A percentile compares a stretch with the other conserved stretches of the same genome.
These are phyloP conservation scores for Clonostachys solani DNA, from an alignment of 2,329 filamentous ascomycete species.

Conservation along the genomic window DNA sequence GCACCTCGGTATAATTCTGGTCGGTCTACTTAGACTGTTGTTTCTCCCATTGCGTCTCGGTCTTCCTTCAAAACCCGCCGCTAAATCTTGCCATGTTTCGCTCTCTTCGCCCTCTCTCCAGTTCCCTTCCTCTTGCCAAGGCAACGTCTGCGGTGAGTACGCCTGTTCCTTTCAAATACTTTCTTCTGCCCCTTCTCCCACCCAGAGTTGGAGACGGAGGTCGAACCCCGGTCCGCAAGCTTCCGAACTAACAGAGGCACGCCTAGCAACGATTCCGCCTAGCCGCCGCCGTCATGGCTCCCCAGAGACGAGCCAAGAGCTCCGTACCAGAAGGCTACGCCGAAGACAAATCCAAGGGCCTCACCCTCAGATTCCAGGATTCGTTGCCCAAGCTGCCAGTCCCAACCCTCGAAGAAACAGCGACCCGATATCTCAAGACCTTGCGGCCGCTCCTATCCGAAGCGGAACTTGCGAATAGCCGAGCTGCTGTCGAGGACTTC, in stretches of 20 bases:
- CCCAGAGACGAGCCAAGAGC: conserved; percentile 2
- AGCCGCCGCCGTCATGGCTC: neutral
- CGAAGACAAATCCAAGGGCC: conserved; percentile 74
- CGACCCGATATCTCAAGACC: conserved; percentile 74
- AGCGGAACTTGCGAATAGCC: conserved; percentile 66
- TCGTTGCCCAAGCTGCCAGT: conserved; percentile 79
- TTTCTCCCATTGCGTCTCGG: no score
- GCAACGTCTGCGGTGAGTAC: neutral
- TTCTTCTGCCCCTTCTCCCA: no score
- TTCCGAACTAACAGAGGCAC: no score
- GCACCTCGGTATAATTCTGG: no score
- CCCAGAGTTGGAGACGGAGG: no score
- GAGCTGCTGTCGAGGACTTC: conserved; percentile 84
- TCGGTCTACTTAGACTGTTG: no score
- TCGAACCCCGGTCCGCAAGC: no score
- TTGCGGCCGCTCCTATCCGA: conserved; percentile 69
- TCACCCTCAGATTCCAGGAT: conserved; percentile 81
- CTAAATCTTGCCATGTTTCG: neutral
- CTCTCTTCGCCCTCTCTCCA: neutral
- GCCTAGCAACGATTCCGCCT: no score
- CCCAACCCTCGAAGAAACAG: conserved; percentile 77
- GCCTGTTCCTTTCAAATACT: neutral
- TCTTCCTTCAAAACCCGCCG: no score
- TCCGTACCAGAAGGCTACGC: conserved; percentile 53
- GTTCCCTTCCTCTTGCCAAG: neutral